phyloP scores from a whole-genome alignment of 768 basidiomycete genomes.

The Tylopilus sp. region DNA sequence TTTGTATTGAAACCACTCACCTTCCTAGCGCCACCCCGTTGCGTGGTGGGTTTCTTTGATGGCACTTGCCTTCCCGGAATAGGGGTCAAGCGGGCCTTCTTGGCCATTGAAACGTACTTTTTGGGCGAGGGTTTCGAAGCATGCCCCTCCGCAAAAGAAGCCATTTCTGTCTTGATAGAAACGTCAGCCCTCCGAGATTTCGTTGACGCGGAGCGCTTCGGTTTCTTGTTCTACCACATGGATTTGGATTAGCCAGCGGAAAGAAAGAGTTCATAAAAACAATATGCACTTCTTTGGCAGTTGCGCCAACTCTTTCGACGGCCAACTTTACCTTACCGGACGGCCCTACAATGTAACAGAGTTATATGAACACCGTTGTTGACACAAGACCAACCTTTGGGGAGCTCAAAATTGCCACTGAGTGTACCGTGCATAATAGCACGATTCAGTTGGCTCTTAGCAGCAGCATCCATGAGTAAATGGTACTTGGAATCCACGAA shows the following conservation, averaged over 20 bases:
- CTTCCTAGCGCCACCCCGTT: slow-evolving; percentile 4
- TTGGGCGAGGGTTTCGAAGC: slow-evolving; percentile 6
- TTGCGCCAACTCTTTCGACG: slow-evolving; percentile 8
- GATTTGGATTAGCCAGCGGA: background rate
- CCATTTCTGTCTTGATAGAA: background rate
- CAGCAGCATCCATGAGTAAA: slow-evolving; percentile 42
- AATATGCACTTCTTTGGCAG: slow-evolving; percentile 14
- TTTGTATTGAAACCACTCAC: slow-evolving; percentile 2
- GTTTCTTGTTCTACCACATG: slow-evolving; percentile 20
- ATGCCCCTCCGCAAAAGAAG: background rate
- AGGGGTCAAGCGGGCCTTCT: slow-evolving; percentile 18
- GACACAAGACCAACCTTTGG: slow-evolving; percentile 41
- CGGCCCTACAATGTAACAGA: slow-evolving; percentile 19
- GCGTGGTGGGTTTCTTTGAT: slow-evolving; percentile 3
- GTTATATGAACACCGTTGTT: no score
- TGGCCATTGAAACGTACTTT: slow-evolving; percentile 25
- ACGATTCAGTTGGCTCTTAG: slow-evolving; percentile 46
- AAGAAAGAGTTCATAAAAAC: background rate
- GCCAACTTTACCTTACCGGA: slow-evolving; percentile 28
- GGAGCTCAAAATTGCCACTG: slow-evolving; percentile 50
- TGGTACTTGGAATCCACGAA: slow-evolving; percentile 56
- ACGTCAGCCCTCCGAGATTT: background rate
- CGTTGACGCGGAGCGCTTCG: background rate
- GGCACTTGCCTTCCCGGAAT: slow-evolving; percentile 7
- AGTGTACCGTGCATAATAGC: slow-evolving; percentile 54